Base-by-base conservation (phyloP, 2,329 filamentous ascomycete genomes). In the Gaeumannomyces tritici region DNA sequence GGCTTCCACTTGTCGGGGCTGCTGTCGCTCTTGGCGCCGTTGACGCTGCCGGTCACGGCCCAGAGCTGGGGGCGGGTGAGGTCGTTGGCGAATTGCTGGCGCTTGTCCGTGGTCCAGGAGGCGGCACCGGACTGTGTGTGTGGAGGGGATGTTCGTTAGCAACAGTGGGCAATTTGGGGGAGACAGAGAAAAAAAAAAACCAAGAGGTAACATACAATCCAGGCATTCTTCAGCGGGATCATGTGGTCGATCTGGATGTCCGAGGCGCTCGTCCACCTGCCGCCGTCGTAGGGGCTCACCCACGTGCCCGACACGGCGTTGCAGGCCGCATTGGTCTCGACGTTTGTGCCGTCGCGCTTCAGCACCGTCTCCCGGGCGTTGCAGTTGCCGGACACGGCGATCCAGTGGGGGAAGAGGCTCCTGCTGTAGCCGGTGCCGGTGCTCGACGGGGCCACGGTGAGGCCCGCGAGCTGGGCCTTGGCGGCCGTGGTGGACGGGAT, bases 211-310 rank as follows among this genome's bases (percentile, higher is more conserved):
- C 79, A 69, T 67, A 86, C 83, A 65, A 89, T 85, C 90, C 89
- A 93, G 6, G 90, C 89, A 70, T 93, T 91, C 71, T 88, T 87
- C 64, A 96, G 73, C 0, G 91, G 90, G 3, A 96, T 89, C 75
- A 95, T 80, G 72, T 95, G 91, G 72, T 95, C 91, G 64, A 95
- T 93, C 67, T 93, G 89, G 1, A 95, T 73, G 67, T 93, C 88
- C 24, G 79, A 82, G 1, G 89, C 83, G 0, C 78, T 76, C 0
- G 84, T 88, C 87, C 88, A 91, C 1, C 79, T 85, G 0, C 77
- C 86, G 21, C 89, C 89, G 69, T 93, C 90, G 71, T 89, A 95
- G 0, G 89, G 88, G 47, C 83, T 87, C 55, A 72, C 74, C 90
- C 91, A 95, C 0, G 77, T 79, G 5, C 91, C 90, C 3, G 83